Evolutionary conservation across 169 alveolate species (phyloP), one percentile per base, ranked within the genome.

Genomic region (Besnoitia besnoiti): DNA sequence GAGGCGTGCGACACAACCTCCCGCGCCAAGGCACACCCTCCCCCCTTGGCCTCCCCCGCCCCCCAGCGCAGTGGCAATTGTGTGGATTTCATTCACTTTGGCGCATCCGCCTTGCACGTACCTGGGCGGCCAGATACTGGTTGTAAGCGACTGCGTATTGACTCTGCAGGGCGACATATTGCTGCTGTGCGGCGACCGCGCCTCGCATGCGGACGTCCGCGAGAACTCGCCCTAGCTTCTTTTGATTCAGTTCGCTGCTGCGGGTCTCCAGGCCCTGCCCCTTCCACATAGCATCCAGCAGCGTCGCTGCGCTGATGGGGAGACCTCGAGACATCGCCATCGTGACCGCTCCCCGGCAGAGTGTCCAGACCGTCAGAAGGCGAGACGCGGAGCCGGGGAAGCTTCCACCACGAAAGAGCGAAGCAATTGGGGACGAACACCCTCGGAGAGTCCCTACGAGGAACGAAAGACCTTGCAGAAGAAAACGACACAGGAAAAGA

Each of bases 151-250:
- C 8, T 8, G 87, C 87, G 2, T 77, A 77, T 46, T 77, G 61
- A 24, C 87, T 59, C 40, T 77, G 87, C 37, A 77, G 47, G 30
- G 87, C 35, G 39, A 35, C 51, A 39, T 77, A 44, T n/a, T 39
- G 87, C 37, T 77, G 87, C 87, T 77, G 87, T 12, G 87, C 87
- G 37, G 59, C 59, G 5, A 44, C 87, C 0, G 87, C 87, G 14
- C 87, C 87, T 42, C 59, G 87, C 33, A 59, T 0, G 2, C 87
- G 87, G 16, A 77, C 40, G 12, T 77, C 87, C 0, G 40, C 35
- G n/a, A 77, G 87, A 24, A 77, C 14, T 16, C n/a, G 16, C 61
- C 87, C 87, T 4, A 77, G 87, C 59, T 39, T 40, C 61, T 77
- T 42, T 30, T 21, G 87, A 16, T 21, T 39, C 61, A 77, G 8